phyloP scores from a whole-genome alignment of 2,329 filamentous ascomycete genomes.

The Clonostachys byssicola region DNA sequence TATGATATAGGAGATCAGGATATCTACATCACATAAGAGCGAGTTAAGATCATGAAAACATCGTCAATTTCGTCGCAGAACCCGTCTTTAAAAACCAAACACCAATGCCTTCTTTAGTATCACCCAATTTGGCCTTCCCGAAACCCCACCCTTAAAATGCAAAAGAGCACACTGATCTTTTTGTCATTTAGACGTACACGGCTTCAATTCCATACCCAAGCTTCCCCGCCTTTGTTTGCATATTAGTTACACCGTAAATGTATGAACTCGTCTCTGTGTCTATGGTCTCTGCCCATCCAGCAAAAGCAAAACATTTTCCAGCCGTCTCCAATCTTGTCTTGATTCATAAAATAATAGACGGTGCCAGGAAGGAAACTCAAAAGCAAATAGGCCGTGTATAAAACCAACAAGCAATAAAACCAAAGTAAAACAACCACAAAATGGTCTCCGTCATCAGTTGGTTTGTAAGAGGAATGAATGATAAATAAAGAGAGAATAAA shows the following conservation, averaged over 20 bases:
- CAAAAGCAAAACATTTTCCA: conserved; percentile 13
- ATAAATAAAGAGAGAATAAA: neutral
- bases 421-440: neutral
- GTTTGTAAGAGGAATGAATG: neutral
- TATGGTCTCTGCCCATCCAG: conserved; percentile 25
- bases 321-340: neutral
- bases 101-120: neutral
- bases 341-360: neutral
- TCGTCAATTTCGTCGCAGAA: conserved; percentile 1
- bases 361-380: too few relatives aligned
- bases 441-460: neutral
- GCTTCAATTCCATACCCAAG: neutral
- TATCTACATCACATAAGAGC: neutral
- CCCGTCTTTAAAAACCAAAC: conserved; percentile 1
- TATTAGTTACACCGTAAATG: conserved; percentile 30
- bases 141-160: too few relatives aligned
- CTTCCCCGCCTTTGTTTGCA: conserved; percentile 21
- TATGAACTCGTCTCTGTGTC: conserved; percentile 22
- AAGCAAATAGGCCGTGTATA: too few relatives aligned
- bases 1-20: too few relatives aligned
- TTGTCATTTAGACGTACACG: too few relatives aligned
- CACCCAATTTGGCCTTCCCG: too few relatives aligned
- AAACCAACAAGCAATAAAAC: neutral
- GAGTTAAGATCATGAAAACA: neutral
- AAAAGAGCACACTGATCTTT: too few relatives aligned